Base-by-base conservation (phyloP, 2,329 filamentous ascomycete species). In the Albophoma yamanashiensis region DNA sequence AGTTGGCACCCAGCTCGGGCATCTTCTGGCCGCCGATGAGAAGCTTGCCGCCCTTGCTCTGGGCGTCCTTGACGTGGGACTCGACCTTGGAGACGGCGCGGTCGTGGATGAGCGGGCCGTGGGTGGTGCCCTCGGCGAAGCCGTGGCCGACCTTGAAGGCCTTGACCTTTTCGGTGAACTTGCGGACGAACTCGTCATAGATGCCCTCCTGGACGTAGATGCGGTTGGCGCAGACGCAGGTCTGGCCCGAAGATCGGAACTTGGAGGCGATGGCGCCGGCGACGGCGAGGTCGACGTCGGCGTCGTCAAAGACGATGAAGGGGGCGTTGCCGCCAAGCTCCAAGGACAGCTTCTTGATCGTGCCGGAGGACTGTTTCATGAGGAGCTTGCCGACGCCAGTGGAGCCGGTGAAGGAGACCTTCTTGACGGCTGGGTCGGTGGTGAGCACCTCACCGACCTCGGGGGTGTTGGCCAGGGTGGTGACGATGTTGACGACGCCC, bases 231-330 rank as follows among this genome's bases (percentile, higher is more conserved):
- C 89, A 92, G 27, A 97, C 92, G 73, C 94, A 99, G 0, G 94
- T 97, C 79, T 99, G 94, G 42, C 94, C 94, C 0, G 91, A 95
- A 43, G 88, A 91, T 59, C 94, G 89, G 84, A 97, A 97, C 74
- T 97, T 99, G 69, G 85, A 92, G 31, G 87, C 78, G 59, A 97
- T 83, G 56, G 92, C 92, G 34, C 92, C 93, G 0, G 85, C 78
- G 1, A 97, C 91, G 2, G 94, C 94, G 5, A 79, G 77, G 61
- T 97, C 92, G 25, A 97, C 77, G 70, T 97, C 91, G 25, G 93
- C 90, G 69, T 97, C 93, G 69, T 97, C 92, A 70, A 97, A 97
- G 40, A 97, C 91, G 65, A 97, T 97, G 72, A 97, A 96, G 1
- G 93, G 93, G 0, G 93, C 90, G 72, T 97, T 97, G 56, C 93